Evolutionary conservation across 1,284 basidiomycete species (phyloP).

Genomic region (Trichosporon coremiiforme): DNA sequence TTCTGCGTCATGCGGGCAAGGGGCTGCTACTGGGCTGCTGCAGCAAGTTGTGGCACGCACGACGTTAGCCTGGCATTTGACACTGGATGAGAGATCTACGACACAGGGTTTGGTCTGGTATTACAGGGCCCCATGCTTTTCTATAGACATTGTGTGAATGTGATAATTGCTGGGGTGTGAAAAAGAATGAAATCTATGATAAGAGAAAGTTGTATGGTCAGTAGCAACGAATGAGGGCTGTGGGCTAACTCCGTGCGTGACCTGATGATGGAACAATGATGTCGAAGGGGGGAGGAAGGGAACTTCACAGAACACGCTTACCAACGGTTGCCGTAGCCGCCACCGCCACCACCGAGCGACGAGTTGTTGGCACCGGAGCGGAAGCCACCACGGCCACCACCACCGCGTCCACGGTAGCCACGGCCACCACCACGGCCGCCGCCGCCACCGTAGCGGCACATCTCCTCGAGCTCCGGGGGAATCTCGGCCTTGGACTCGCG

Average conservation of each 20-base stretch:
- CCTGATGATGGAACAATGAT: slow-evolving; percentile 11
- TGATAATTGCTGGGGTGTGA: slow-evolving; percentile 23
- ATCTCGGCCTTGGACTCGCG: slow-evolving; percentile 86
- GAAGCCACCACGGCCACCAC: slow-evolving; percentile 61
- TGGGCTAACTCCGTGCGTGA: slow-evolving; percentile 18
- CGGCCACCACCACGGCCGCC: slow-evolving; percentile 56
- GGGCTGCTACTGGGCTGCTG: neutral
- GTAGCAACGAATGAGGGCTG: slow-evolving; percentile 24
- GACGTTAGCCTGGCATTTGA: slow-evolving; percentile 25
- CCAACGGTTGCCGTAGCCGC: slow-evolving; percentile 47
- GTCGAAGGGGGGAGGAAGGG: slow-evolving; percentile 3
- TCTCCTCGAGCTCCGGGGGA: slow-evolving; percentile 89
- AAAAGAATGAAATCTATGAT: slow-evolving; percentile 27
- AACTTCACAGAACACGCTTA: slow-evolving; percentile 28
- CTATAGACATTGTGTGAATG: slow-evolving; percentile 25
- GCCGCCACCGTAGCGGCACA: slow-evolving; percentile 80
- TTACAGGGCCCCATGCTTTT: slow-evolving; percentile 17
- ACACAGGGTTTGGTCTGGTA: slow-evolving; percentile 17
- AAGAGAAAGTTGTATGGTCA: slow-evolving; percentile 12
- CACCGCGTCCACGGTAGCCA: slow-evolving; percentile 59
- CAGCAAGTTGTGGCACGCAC: slow-evolving; percentile 18
- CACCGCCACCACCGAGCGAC: slow-evolving; percentile 36
- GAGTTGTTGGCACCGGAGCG: slow-evolving; percentile 34
- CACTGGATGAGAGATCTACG: slow-evolving; percentile 11
- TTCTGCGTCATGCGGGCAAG: slow-evolving; percentile 10